Evolutionary conservation across 306 rosid species (phyloP).

Genomic region (Citrullus colocynthis): DNA sequence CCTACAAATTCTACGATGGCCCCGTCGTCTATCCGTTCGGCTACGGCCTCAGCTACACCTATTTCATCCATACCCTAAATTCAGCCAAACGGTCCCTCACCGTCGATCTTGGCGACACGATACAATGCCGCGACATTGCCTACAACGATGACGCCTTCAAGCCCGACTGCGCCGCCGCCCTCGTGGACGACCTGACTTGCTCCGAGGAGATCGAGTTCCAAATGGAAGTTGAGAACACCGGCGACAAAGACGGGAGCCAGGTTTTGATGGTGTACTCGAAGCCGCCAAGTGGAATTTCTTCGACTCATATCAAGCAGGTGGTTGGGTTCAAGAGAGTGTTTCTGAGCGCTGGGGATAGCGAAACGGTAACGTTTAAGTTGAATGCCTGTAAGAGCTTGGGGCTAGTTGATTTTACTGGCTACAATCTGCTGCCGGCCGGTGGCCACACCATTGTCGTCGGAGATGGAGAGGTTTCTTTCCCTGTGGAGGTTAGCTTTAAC

Average conservation of each 20-base stretch:
- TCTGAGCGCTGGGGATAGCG: conserved; percentile 3
- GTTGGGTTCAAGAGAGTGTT: conserved; percentile 20
- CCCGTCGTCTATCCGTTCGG: conserved; percentile 22
- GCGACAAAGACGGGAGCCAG: conserved; percentile 9
- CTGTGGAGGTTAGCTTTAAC: not conserved
- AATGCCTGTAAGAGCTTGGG: conserved; percentile 18
- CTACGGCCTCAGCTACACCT: conserved; percentile 22
- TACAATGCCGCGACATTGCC: conserved; percentile 14
- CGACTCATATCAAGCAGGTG: conserved; percentile 15
- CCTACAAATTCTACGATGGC: conserved; percentile 25
- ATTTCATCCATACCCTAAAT: conserved; percentile 6
- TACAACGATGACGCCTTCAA: not conserved
- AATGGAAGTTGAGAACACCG: conserved; percentile 14
- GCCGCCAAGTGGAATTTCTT: conserved; percentile 12
- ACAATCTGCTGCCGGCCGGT: conserved; percentile 16
- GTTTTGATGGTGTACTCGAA: conserved; percentile 17
- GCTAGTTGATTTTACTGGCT: conserved; percentile 10
- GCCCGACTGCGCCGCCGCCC: conserved; percentile 9
- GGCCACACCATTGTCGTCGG: conserved; percentile 12
- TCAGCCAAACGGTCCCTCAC: conserved; percentile 3
- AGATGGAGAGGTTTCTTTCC: conserved; percentile 4
- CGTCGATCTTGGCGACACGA: not conserved
- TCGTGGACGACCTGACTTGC: conserved; percentile 12
- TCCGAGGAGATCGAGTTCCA: not conserved
- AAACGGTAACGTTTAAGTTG: conserved; percentile 8